Percentiles rank a stretch among this genome's conserved stretches.
These are phyloP conservation scores for Dryas integrifolia DNA, from an alignment of 331 rosid genomes.

Conservation along the genomic window DNA sequence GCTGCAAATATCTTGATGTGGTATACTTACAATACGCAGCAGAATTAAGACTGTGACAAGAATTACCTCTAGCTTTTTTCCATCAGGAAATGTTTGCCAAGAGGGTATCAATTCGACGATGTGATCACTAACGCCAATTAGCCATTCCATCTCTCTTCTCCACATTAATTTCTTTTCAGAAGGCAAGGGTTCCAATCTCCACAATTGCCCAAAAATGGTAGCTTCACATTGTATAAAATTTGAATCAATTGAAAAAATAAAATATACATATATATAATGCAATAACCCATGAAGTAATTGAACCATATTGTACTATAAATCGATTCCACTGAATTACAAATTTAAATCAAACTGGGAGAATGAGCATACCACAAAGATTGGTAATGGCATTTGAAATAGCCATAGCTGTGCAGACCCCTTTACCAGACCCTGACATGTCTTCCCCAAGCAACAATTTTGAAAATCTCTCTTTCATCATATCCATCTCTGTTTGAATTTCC, in stretches of 20 bases:
- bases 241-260: not conserved
- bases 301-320: not conserved
- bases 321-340: not conserved
- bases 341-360: not conserved
- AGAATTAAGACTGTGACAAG: not conserved
- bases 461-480: constrained; percentile 54
- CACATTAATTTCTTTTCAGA: constrained; percentile 54
- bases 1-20: too few relatives aligned
- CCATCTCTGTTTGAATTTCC: constrained; percentile 36
- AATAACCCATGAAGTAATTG: not conserved
- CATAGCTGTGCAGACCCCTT: constrained; percentile 49
- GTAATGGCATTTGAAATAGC: constrained; percentile 55
- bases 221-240: constrained; percentile 27
- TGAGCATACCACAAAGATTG: constrained; percentile 48
- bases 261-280: not conserved
- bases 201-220: constrained; percentile 53
- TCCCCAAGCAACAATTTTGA: constrained; percentile 53
- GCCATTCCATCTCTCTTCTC: constrained; percentile 60
- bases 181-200: constrained; percentile 55
- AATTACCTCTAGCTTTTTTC: constrained; percentile 44
- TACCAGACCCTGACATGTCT: constrained; percentile 58
- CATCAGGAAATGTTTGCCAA: constrained; percentile 55
- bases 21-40: not conserved
- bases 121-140: constrained; percentile 51
- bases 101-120: constrained; percentile 50